These are phyloP conservation scores for Yarrowia osloensis DNA, from an alignment of 805 yeast genomes.

Conservation along the genomic window DNA sequence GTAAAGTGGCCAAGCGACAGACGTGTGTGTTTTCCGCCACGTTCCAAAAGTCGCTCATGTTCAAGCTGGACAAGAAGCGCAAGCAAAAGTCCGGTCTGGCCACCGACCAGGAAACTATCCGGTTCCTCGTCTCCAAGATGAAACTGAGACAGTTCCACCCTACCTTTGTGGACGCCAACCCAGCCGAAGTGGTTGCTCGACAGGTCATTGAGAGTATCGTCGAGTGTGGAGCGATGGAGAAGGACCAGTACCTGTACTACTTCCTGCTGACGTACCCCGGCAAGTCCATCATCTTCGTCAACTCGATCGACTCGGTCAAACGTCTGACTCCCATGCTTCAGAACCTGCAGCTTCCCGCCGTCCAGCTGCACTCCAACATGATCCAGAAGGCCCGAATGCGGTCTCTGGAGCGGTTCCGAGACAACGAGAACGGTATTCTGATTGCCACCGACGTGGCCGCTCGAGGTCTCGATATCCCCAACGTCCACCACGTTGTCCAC, in stretches of 20 bases:
- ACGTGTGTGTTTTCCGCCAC: constrained; percentile 95
- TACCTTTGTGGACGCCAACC: constrained; percentile 77
- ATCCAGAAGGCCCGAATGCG: constrained; percentile 88
- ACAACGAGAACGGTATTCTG: constrained; percentile 53
- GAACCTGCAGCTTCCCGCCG: constrained; percentile 63
- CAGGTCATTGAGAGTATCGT: constrained; percentile 80
- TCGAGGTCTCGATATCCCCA: constrained; percentile 91
- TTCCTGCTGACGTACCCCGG: constrained; percentile 86
- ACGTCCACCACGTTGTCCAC: constrained; percentile 90
- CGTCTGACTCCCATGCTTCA: constrained; percentile 75
- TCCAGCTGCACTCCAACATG: constrained; percentile 91
- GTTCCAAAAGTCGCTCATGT: constrained; percentile 77
- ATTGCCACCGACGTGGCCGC: constrained; percentile 98
- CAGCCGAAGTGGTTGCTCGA: constrained; percentile 74
- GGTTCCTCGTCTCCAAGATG: constrained; percentile 66
- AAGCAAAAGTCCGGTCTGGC: constrained; percentile 37
- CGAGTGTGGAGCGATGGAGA: constrained; percentile 86
- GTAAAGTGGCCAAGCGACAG: constrained; percentile 56
- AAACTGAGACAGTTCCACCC: constrained; percentile 71
- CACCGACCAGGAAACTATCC: constrained; percentile 58
- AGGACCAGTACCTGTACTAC: constrained; percentile 88
- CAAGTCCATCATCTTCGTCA: constrained; percentile 85
- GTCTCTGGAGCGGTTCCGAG: constrained; percentile 75
- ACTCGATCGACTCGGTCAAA: constrained; percentile 93
- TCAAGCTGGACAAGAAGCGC: constrained; percentile 56